Evolutionary conservation across 2,329 filamentous ascomycete genomes (phyloP), one percentile per base, ranked within the genome.

Genomic region (Clonostachys byssicola): DNA sequence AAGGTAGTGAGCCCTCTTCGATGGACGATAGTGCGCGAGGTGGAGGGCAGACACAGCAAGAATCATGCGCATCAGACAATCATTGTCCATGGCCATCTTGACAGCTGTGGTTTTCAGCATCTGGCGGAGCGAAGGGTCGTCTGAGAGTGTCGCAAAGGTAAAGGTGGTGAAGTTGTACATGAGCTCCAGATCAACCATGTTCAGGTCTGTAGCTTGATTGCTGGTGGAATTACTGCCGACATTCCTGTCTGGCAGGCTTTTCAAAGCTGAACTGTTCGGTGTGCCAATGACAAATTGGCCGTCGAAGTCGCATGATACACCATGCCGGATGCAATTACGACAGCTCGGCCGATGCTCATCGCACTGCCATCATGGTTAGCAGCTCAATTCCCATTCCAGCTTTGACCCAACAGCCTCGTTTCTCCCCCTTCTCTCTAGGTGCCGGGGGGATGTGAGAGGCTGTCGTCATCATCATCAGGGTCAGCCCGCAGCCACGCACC

Each of bases 131-230:
- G 60, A 52, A 0, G 68, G 60, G 36, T 73, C 66, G 7, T 59
- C 60, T 5, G 68, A 68, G 4, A 80, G 58, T 0, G 75, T 78
- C n/a, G 65, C 60, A 45, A 67, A 69, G 1, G 77, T 80, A 10
- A 68, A 70, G 1, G 68, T 73, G 41, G 67, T 70, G 51, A 68
- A 80, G 58, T 80, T 74, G 54, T 80, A 74, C 7, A 81, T 62
- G 2, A 81, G 66, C 52, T 80, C 74, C 9, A 79, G 63, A 42
- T 79, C 73, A 12, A 68, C 54, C 2, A 74, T 52, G 20, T 70
- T 69, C 16, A 71, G 5, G 7, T 52, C 16, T 14, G 12, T 6
- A 20, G 13, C n/a, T 16, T 14, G 13, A 14, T 14, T 14, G 40
- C 8, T 8, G 13, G 6, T 7, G 40, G 13, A 16, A 42, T 23